Evolutionary conservation across 441 rosid species (phyloP).

Genomic region (Biscutella laevigata): DNA sequence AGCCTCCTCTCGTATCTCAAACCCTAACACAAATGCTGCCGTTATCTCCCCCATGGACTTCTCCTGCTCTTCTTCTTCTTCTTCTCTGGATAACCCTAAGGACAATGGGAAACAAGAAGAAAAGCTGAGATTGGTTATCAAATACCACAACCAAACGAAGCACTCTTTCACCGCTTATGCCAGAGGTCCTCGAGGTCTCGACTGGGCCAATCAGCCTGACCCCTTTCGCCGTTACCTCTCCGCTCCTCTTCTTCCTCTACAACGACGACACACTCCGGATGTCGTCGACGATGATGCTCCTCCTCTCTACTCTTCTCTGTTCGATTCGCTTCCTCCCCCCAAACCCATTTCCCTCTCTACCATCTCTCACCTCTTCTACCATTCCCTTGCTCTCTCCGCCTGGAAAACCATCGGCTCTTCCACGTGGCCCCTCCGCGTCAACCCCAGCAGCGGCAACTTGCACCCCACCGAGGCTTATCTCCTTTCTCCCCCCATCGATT

Average conservation of each 20-base stretch:
- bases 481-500: conserved; percentile 49
- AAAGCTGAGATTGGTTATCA: conserved; percentile 36
- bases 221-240: conserved; percentile 72
- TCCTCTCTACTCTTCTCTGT: conserved; percentile 48
- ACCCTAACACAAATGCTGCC: conserved; percentile 13
- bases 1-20: background rate
- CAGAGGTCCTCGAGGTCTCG: conserved; percentile 80
- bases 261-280: conserved; percentile 29
- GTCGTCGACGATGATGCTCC: conserved; percentile 2
- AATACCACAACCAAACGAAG: conserved; percentile 65
- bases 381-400: conserved; percentile 80
- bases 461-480: conserved; percentile 80
- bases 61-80: conserved; percentile 29
- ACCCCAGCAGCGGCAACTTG: conserved; percentile 89
- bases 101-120: no score
- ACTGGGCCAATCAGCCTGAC: conserved; percentile 87
- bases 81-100: no score
- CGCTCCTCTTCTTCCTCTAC: conserved; percentile 54
- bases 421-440: conserved; percentile 88
- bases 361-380: conserved; percentile 53
- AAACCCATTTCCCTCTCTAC: conserved; percentile 42
- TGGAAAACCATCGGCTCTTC: conserved; percentile 75
- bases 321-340: conserved; percentile 53
- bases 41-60: conserved; percentile 29
- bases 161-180: conserved; percentile 63